These are phyloP conservation scores for Naganishia sp. DNA, from an alignment of 1,284 basidiomycete genomes.

Conservation along the genomic window DNA sequence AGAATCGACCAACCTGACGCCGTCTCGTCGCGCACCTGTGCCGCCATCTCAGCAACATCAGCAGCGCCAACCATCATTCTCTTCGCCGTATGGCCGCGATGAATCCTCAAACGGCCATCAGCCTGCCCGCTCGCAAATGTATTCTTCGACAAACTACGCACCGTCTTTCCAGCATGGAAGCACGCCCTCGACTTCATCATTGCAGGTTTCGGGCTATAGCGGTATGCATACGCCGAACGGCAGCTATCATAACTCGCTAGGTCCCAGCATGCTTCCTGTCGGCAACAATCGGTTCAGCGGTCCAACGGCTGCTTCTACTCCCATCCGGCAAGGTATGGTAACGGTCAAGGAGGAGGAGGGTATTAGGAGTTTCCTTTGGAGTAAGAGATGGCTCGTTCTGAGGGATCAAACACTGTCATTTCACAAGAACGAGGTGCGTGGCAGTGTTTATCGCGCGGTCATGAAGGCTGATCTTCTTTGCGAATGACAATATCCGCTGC, in stretches of 20 bases:
- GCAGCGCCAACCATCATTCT: conserved; percentile 22
- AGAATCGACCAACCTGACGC: conserved; percentile 28
- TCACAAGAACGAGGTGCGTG: conserved; percentile 86
- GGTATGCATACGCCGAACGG: not conserved
- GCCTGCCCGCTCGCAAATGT: conserved; percentile 27
- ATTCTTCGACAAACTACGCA: conserved; percentile 33
- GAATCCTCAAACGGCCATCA: conserved; percentile 1
- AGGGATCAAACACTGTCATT: conserved; percentile 78
- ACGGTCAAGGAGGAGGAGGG: conserved; percentile 81
- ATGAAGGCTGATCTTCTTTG: conserved; percentile 3
- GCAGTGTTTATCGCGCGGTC: not conserved
- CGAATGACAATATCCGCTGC: conserved; percentile 22
- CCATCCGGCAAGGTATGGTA: conserved; percentile 52
- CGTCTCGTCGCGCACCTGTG: conserved; percentile 31
- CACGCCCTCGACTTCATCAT: not conserved
- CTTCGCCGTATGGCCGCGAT: not conserved
- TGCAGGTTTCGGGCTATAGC: not conserved
- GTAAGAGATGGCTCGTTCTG: conserved; percentile 84
- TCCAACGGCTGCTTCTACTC: conserved; percentile 17
- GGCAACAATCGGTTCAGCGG: conserved; percentile 14
- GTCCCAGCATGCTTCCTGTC: conserved; percentile 12
- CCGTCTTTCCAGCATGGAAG: conserved; percentile 30
- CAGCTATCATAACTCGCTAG: conserved; percentile 20
- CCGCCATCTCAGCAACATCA: conserved; percentile 13
- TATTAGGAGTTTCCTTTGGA: conserved; percentile 88